Evolutionary conservation across 2,329 filamentous ascomycete genomes (phyloP), one percentile per base, ranked within the genome.

Genomic region (Neocatenulostroma microsporum): DNA sequence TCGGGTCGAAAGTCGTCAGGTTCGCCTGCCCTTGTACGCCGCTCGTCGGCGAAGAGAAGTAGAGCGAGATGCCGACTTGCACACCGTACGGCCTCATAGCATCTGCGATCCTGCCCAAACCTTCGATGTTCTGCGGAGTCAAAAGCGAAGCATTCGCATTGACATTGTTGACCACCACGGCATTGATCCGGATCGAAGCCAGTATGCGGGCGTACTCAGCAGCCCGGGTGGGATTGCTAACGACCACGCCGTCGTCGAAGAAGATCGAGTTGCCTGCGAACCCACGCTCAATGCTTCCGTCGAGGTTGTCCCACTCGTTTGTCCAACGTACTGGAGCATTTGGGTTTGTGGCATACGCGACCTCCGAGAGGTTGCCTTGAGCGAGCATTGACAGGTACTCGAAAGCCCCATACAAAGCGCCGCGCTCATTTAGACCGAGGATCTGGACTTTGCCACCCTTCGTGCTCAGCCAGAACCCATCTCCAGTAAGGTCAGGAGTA

Each of bases 241-340:
- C 60, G 5, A 80, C 64, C 8, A 56, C 53, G 32, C 73, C 76
- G 35, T 76, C 61, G 30, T 64, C 59, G 58, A 83, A 84, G 61
- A 83, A 84, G 37, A 84, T 80, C 1, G 79, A 84, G 0, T 67
- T 61, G 0, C 81, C 80, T 3, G 68, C 80, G 47, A 80, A 84
- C 13, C 80, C 80, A 36, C 80, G 66, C 54, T 84, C 80, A 29
- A 84, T 76, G 26, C 69, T 76, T 10, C 79, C 72, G 40, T 80
- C 72, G 54, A 84, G 63, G 46, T 84, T 83, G 53, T 84, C 78
- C 80, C 80, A 84, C 46, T 84, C 73, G 50, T 84, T 84, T 0
- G 76, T 71, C 80, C 80, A 84, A 45, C 80, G 69, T 27, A 84
- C 72, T 0, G 73, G 73, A 0, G 72, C 75, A 39, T 69, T 66